These are phyloP conservation scores for Chaetothyriales sp. DNA, from an alignment of 2,329 filamentous ascomycete species.

Conservation along the genomic window DNA sequence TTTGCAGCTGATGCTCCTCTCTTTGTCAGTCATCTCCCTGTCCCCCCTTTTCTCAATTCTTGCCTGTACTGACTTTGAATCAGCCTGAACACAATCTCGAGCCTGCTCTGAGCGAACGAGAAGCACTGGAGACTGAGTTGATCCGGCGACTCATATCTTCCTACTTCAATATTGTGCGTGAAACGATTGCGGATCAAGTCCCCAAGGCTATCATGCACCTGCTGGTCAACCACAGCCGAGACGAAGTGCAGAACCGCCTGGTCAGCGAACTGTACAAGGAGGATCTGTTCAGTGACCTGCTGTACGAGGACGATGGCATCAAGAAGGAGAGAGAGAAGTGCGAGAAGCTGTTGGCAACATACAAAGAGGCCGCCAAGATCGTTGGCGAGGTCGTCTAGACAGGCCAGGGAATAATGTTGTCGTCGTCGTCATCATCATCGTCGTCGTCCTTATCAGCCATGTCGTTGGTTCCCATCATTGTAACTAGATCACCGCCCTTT, in stretches of 20 bases:
- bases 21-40: conserved; percentile 31
- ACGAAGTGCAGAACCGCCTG: conserved; percentile 90
- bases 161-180: conserved; percentile 97
- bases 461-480: neutral
- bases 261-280: conserved; percentile 95
- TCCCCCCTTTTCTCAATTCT: too few relatives aligned
- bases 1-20: conserved; percentile 28
- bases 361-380: conserved; percentile 95
- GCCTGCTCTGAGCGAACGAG: conserved; percentile 81
- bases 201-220: conserved; percentile 98
- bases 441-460: conserved; percentile 49
- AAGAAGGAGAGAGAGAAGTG: conserved; percentile 98
- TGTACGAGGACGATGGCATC: conserved; percentile 94
- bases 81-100: conserved; percentile 42
- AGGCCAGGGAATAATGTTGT: conserved; percentile 59
- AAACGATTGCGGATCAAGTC: conserved; percentile 96
- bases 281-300: conserved; percentile 70
- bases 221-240: conserved; percentile 94
- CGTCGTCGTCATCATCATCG: conserved; percentile 59
- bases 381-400: conserved; percentile 79
- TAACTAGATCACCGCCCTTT: neutral
- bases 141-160: conserved; percentile 93
- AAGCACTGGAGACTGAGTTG: conserved; percentile 92
- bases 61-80: conserved; percentile 1
- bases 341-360: conserved; percentile 85